A percentile compares a stretch with the other conserved stretches of the same genome.
These are phyloP conservation scores for Leucocoprinus birnbaumii DNA, from an alignment of 768 basidiomycete species.

Conservation along the genomic window DNA sequence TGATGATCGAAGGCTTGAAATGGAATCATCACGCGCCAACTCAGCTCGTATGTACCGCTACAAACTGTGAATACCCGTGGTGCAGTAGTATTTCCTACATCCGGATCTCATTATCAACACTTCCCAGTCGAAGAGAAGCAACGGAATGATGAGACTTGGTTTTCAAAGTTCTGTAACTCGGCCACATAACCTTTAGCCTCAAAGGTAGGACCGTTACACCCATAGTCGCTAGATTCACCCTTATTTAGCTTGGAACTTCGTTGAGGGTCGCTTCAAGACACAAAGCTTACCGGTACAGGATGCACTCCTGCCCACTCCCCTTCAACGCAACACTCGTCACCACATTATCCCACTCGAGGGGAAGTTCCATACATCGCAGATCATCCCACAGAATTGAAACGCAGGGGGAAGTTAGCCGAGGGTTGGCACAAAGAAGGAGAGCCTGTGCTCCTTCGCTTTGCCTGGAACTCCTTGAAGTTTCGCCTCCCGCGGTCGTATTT, in stretches of 20 bases:
- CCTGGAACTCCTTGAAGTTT: neutral
- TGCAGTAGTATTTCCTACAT: too few species aligned
- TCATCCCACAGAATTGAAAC: conserved; percentile 6
- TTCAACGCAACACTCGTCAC: conserved; percentile 7
- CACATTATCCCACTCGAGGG: conserved; percentile 8
- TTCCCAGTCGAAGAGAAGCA: too few species aligned
- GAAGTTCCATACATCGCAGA: conserved; percentile 6
- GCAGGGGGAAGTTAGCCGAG: conserved; percentile 9
- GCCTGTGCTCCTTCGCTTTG: neutral
- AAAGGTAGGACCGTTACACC: conserved; percentile 3
- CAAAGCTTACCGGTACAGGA: conserved; percentile 2
- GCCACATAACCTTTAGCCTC: conserved; percentile 1
- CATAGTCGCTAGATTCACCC: neutral
- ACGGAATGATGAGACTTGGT: conserved; percentile 5
- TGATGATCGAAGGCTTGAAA: too few species aligned
- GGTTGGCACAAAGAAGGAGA: conserved; percentile 2
- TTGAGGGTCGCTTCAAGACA: neutral
- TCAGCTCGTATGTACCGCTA: too few species aligned
- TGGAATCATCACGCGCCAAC: too few species aligned
- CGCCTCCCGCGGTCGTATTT: too few species aligned
- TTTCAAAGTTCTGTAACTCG: conserved; percentile 1
- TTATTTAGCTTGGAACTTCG: neutral
- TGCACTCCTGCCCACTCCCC: neutral
- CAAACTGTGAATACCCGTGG: too few species aligned
- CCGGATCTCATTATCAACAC: too few species aligned